Conservation (phyloP, 2,329 filamentous ascomycete genomes). For the Claviceps sp. region DNA sequence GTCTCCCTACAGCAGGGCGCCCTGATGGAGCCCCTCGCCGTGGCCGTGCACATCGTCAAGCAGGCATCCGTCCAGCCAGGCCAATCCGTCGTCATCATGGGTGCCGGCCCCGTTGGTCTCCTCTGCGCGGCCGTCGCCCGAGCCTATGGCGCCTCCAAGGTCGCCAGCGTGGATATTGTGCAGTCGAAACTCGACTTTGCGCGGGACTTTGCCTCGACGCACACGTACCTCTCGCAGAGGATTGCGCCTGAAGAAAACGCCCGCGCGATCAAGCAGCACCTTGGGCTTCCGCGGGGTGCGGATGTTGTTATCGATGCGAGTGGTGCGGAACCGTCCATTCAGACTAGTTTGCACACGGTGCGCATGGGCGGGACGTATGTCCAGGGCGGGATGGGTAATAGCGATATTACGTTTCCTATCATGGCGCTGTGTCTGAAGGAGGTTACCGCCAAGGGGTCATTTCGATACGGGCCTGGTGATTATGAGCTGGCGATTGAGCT, state of each 20-base stretch:
- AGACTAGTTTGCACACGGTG: conserved; percentile 58
- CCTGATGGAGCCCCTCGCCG: conserved; percentile 75
- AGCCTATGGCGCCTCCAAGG: conserved; percentile 71
- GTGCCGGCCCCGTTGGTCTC: conserved; percentile 75
- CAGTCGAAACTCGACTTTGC: conserved; percentile 69
- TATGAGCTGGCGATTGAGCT: conserved; percentile 75
- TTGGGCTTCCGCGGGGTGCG: conserved; percentile 51
- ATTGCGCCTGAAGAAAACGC: conserved; percentile 61
- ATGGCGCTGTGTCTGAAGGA: conserved; percentile 84
- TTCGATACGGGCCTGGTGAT: conserved; percentile 80
- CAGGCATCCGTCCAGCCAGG: conserved; percentile 62
- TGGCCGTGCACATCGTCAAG: conserved; percentile 72
- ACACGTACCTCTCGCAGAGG: conserved; percentile 51
- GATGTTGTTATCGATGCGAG: conserved; percentile 72
- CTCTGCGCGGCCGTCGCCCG: conserved; percentile 76
- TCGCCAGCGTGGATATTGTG: conserved; percentile 84
- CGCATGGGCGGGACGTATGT: conserved; percentile 64
- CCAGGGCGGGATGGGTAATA: conserved; percentile 80
- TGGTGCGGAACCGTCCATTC: conserved; percentile 66
- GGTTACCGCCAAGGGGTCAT: conserved; percentile 72
- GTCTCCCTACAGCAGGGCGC: conserved; percentile 79
- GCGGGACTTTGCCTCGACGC: conserved; percentile 55
- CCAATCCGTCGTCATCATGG: conserved; percentile 70
- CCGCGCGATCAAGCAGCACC: conserved; percentile 46
- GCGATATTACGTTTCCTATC: conserved; percentile 83